phyloP scores from a whole-genome alignment of 2,329 filamentous ascomycete species.

The Fusarium sp. region DNA sequence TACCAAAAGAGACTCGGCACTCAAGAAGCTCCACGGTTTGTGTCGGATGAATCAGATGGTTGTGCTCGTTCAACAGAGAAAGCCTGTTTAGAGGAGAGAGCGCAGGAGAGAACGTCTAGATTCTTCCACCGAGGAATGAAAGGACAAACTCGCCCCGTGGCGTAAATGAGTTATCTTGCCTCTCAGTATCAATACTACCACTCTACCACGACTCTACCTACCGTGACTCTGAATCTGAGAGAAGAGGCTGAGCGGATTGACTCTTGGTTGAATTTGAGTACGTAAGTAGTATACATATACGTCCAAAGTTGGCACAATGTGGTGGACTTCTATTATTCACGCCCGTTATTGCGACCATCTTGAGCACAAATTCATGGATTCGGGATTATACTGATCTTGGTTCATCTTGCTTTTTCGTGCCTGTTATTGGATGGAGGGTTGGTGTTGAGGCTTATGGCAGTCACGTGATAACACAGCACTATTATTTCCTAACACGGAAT shows the following conservation, averaged over 20 bases:
- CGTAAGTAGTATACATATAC: background rate
- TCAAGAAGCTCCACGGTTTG: background rate
- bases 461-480: background rate
- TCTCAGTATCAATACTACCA: background rate
- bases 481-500: background rate
- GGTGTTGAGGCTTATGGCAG: background rate
- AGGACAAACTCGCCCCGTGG: background rate
- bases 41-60: background rate
- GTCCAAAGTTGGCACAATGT: background rate
- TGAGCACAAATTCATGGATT: background rate
- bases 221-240: background rate
- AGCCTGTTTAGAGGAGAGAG: background rate
- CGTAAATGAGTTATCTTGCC: background rate
- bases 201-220: background rate
- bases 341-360: background rate
- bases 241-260: background rate
- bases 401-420: background rate
- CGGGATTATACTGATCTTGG: background rate
- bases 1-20: background rate
- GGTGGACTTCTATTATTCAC: background rate
- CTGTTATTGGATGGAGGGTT: background rate
- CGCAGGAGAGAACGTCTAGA: background rate
- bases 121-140: background rate
- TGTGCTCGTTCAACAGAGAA: background rate
- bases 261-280: background rate